Conservation (phyloP, 495 filamentous ascomycete genomes). For the Endocarpon pusillum region DNA sequence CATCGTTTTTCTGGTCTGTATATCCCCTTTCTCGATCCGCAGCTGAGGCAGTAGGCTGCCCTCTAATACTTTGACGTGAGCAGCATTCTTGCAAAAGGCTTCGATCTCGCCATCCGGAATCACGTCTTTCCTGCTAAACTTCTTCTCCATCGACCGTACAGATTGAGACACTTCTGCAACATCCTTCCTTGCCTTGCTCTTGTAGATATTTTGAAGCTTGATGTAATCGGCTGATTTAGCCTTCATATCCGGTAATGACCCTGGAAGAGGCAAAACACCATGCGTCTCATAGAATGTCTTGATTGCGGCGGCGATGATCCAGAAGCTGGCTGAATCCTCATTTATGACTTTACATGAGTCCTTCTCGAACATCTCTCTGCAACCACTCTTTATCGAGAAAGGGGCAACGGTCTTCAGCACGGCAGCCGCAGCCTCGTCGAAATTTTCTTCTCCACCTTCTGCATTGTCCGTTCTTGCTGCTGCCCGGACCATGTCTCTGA, state of each 20-base stretch:
- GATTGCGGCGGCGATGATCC: conserved; percentile 77
- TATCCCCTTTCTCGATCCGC: conserved; percentile 25
- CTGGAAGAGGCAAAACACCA: conserved; percentile 62
- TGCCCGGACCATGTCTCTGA: conserved; percentile 47
- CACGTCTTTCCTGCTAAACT: conserved; percentile 25
- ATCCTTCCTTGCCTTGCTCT: conserved; percentile 68
- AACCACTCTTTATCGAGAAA: conserved; percentile 44
- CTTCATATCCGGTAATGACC: conserved; percentile 94
- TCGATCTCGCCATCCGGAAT: conserved; percentile 69
- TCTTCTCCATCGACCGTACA: conserved; percentile 44
- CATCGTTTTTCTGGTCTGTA: conserved; percentile 11
- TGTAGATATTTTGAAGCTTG: conserved; percentile 85
- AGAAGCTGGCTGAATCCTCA: conserved; percentile 43
- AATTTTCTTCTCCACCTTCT: conserved; percentile 94
- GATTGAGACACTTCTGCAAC: conserved; percentile 53
- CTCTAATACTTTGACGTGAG: conserved; percentile 75
- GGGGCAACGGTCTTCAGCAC: conserved; percentile 68
- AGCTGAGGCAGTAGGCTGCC: conserved; percentile 37
- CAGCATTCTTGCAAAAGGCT: conserved; percentile 87
- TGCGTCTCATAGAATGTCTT: conserved; percentile 55
- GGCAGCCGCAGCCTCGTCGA: conserved; percentile 75
- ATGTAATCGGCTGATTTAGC: conserved; percentile 85
- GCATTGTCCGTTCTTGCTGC: conserved; percentile 54
- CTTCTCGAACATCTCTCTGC: conserved; percentile 66
- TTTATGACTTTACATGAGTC: conserved; percentile 32